phyloP scores from a whole-genome alignment of 306 rosid species.

The Rubus idaeus region DNA sequence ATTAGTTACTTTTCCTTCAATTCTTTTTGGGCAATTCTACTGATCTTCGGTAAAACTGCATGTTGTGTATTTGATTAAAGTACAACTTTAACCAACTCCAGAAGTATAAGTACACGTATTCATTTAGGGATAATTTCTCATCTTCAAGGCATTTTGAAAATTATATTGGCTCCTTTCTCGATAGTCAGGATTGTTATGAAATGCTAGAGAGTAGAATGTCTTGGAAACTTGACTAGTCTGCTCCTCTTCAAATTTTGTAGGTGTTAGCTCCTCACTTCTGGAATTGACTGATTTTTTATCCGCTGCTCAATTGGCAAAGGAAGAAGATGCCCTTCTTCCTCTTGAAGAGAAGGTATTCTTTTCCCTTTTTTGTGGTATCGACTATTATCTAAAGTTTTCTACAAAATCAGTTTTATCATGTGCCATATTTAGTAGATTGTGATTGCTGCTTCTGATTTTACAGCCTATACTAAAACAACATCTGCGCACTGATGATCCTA shows the following conservation, averaged over 20 bases:
- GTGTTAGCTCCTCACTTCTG: constrained; percentile 50
- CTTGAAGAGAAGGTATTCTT: constrained; percentile 59
- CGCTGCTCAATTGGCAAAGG: constrained; percentile 77
- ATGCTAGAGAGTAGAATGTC: background rate
- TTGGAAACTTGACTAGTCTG: background rate
- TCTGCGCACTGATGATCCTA: background rate
- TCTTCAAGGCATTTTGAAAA: background rate
- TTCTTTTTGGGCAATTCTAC: background rate
- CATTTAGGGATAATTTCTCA: background rate
- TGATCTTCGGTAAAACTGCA: background rate
- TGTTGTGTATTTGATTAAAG: background rate
- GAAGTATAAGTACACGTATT: background rate
- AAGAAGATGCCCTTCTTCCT: constrained; percentile 53
- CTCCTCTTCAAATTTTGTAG: constrained; percentile 41
- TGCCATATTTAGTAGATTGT: background rate
- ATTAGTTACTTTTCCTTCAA: background rate
- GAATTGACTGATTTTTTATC: constrained; percentile 72
- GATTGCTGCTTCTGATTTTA: constrained; percentile 31
- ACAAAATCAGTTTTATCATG: background rate
- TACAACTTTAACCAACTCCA: background rate
- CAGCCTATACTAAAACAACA: constrained; percentile 49
- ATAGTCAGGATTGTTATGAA: background rate
- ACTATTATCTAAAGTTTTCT: constrained; percentile 16
- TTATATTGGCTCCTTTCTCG: background rate
- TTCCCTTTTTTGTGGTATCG: constrained; percentile 8